Percentiles rank a stretch among this genome's conserved stretches.
These are phyloP conservation scores for Pleurotus eryngii DNA, from an alignment of 768 basidiomycete species.

Conservation along the genomic window DNA sequence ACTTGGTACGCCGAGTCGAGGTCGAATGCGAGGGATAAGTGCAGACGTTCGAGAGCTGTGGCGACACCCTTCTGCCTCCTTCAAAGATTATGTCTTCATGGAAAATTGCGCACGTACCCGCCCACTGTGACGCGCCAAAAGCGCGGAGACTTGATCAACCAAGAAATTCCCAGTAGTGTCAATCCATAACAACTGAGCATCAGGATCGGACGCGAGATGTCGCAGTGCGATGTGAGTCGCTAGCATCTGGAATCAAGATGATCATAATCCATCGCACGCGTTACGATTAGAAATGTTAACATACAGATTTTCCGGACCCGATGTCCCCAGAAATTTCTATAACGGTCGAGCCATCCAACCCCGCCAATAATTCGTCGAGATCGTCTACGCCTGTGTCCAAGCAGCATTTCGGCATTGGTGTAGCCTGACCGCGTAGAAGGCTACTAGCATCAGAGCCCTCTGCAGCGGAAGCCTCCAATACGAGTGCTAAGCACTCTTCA, in stretches of 20 bases:
- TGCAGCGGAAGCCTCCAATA: slow-evolving; percentile 42
- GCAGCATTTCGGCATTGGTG: slow-evolving; percentile 13
- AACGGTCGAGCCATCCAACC: slow-evolving; percentile 48
- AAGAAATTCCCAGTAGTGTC: slow-evolving; percentile 72
- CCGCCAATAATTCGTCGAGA: slow-evolving; percentile 51
- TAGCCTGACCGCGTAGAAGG: slow-evolving; percentile 17
- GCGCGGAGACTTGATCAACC: slow-evolving; percentile 37
- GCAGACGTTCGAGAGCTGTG: slow-evolving; percentile 49
- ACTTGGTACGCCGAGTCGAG: slow-evolving; percentile 50
- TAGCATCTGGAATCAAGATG: slow-evolving; percentile 42
- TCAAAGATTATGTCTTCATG: neutral
- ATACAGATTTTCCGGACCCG: slow-evolving; percentile 68
- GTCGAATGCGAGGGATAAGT: slow-evolving; percentile 57
- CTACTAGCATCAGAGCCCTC: slow-evolving; percentile 34
- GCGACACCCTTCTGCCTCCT: slow-evolving; percentile 15
- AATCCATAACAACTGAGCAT: slow-evolving; percentile 59
- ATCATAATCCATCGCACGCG: neutral
- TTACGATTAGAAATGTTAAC: slow-evolving; percentile 12
- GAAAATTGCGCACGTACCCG: slow-evolving; percentile 13
- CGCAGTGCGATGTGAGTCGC: slow-evolving; percentile 56
- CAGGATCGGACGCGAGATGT: slow-evolving; percentile 37
- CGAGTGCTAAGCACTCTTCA: slow-evolving; percentile 31
- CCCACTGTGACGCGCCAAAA: slow-evolving; percentile 29
- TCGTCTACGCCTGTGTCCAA: slow-evolving; percentile 39
- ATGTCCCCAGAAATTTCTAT: slow-evolving; percentile 69